Evolutionary conservation across 768 basidiomycete genomes (phyloP), one percentile per base, ranked within the genome.

Genomic region (Terana coerulea): DNA sequence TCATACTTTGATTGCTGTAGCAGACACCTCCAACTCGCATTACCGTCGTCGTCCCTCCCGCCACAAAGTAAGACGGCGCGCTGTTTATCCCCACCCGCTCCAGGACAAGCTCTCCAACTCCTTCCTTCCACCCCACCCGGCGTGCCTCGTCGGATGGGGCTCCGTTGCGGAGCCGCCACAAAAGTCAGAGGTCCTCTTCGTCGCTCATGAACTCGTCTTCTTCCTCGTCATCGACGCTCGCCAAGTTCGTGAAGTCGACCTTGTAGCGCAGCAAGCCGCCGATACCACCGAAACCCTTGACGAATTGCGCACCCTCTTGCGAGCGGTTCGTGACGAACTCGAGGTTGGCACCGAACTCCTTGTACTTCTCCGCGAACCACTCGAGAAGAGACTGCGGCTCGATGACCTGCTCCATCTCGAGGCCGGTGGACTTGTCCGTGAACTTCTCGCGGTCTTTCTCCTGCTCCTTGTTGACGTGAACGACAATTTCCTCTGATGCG

Each of bases 301-400:
- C 93, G 74, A 97, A 98, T 67, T 98, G 95, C 29, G 91, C 90
- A 28, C 95, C 95, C 67, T 99, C 95, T 67, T 98, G 95, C 7
- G 93, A 95, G 47, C 87, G 83, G 72, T 98, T 94, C 57, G 95
- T 95, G 37, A 98, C 85, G 66, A 98, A 98, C 73, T 95, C 93
- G 54, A 98, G 84, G 59, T 86, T 86, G 46, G 95, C 91, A 55
- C 95, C 97, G 65, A 98, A 98, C 35, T 95, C 92, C 68, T 91
- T 94, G 78, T 98, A 99, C 67, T 95, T 93, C 67, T 98, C 97
- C 39, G 97, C 87, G 67, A 98, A 93, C 97, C 97, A 98, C 68
- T 99, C 97, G 53, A 99, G 83, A 9, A 98, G 79, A 43, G 89
- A 76, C 63, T 89, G 81, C 1, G 97, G 85, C 59, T 99, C 97